phyloP scores from a whole-genome alignment of 176 grass and related monocot genomes.

The Metroxylon sagu region DNA sequence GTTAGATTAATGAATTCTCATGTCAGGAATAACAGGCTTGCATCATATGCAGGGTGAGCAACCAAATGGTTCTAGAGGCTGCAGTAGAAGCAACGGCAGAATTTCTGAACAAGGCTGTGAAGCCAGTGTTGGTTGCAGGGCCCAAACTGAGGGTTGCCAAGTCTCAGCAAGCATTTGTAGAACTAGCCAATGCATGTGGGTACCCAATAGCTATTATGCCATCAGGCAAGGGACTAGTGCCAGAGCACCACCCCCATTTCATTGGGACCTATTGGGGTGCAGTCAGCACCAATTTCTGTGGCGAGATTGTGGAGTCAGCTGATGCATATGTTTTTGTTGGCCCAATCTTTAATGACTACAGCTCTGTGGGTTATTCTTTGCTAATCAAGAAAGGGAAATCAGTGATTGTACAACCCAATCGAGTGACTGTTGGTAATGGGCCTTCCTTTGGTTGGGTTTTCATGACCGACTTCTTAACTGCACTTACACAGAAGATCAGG shows the following conservation, averaged over 20 bases:
- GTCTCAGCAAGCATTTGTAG: not conserved
- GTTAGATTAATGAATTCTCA: not conserved
- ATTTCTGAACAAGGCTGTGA: slow-evolving; percentile 12
- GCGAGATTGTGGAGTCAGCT: slow-evolving; percentile 11
- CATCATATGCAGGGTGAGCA: not conserved
- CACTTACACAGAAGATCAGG: slow-evolving; percentile 3
- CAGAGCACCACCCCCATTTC: slow-evolving; percentile 7
- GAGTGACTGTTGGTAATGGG: slow-evolving; percentile 2
- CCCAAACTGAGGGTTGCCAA: slow-evolving; percentile 12
- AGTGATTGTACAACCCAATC: not conserved
- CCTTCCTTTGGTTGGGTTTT: slow-evolving; percentile 17
- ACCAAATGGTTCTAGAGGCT: slow-evolving; percentile 5
- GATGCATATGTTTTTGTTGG: slow-evolving; percentile 8
- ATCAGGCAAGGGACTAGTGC: slow-evolving; percentile 1
- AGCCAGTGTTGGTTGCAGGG: slow-evolving; percentile 10
- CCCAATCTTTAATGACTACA: slow-evolving; percentile 15
- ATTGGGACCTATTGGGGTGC: slow-evolving; percentile 11
- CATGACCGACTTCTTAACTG: slow-evolving; percentile 10
- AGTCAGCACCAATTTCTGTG: slow-evolving; percentile 14
- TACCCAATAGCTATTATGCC: slow-evolving; percentile 10
- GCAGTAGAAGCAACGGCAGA: slow-evolving; percentile 5
- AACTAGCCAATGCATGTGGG: slow-evolving; percentile 2
- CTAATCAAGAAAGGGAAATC: slow-evolving; percentile 6
- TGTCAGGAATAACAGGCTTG: not conserved
- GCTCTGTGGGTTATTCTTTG: slow-evolving; percentile 9